phyloP scores from a whole-genome alignment of 257 asterid species.

The Nyctanthes arbortristis region DNA sequence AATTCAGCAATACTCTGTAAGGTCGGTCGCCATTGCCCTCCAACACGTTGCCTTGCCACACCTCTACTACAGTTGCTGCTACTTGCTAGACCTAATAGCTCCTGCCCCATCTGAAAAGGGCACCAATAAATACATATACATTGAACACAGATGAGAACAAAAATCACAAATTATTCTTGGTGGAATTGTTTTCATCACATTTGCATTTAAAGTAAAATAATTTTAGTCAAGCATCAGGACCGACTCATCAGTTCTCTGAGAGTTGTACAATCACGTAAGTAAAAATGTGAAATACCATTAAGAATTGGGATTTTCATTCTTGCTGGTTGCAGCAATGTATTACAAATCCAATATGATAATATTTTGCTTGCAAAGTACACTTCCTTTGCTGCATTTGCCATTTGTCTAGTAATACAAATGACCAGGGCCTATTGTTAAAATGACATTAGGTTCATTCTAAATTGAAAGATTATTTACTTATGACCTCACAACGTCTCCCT shows the following conservation, averaged over 20 bases:
- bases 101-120: constrained; percentile 5
- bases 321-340: constrained; percentile 12
- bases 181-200: background rate
- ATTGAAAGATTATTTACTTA: background rate
- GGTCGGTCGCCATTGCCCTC: constrained; percentile 48
- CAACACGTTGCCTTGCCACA: constrained; percentile 23
- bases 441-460: too few species aligned
- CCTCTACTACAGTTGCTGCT: constrained; percentile 11
- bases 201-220: background rate
- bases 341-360: background rate
- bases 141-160: background rate
- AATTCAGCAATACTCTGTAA: constrained; percentile 41
- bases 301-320: background rate
- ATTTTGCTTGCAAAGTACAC: too few species aligned
- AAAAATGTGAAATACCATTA: too few species aligned
- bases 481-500: background rate
- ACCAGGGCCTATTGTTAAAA: background rate
- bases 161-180: background rate
- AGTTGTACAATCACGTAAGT: too few species aligned
- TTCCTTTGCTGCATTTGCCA: background rate
- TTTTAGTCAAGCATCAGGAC: background rate
- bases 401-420: too few species aligned
- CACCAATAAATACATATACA: background rate
- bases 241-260: background rate
- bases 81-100: background rate